A percentile compares a stretch with the other conserved stretches of the same genome.
phyloP scores from a whole-genome alignment of 2,329 filamentous ascomycete genomes.

The Claviceps monticola region DNA sequence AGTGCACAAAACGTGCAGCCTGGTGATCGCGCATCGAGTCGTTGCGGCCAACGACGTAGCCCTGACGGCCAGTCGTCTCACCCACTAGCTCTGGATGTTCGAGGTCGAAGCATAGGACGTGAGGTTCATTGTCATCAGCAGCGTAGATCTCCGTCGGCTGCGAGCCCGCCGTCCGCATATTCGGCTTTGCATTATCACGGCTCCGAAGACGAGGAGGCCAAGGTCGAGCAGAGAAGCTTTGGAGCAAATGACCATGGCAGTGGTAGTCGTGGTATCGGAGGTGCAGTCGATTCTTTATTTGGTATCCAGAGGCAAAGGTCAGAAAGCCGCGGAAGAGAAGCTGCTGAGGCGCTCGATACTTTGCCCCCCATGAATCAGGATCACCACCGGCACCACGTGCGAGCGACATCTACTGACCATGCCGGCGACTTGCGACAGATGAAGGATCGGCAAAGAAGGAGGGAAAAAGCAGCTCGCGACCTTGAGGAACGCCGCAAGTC shows the following conservation, averaged over 20 bases:
- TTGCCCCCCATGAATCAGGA: slow-evolving; percentile 15
- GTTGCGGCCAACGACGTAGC: slow-evolving; percentile 32
- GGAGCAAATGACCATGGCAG: slow-evolving; percentile 41
- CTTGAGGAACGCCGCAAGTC: slow-evolving; percentile 81
- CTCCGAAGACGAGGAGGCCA: slow-evolving; percentile 51
- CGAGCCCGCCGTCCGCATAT: slow-evolving; percentile 56
- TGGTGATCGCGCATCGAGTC: slow-evolving; percentile 35
- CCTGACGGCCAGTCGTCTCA: slow-evolving; percentile 26
- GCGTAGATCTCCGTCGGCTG: slow-evolving; percentile 59
- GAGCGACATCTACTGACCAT: slow-evolving; percentile 30
- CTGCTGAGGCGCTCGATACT: slow-evolving; percentile 17
- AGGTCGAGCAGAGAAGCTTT: slow-evolving; percentile 41
- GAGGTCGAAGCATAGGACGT: slow-evolving; percentile 50
- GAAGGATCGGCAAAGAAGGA: slow-evolving; percentile 50
- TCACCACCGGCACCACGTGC: slow-evolving; percentile 10
- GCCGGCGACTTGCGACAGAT: slow-evolving; percentile 40
- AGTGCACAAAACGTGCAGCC: slow-evolving; percentile 17
- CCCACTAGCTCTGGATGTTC: slow-evolving; percentile 31
- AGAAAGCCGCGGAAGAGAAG: slow-evolving; percentile 23
- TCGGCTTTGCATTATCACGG: slow-evolving; percentile 18
- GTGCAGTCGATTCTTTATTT: slow-evolving; percentile 18
- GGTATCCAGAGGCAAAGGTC: slow-evolving; percentile 22
- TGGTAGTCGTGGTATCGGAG: slow-evolving; percentile 23
- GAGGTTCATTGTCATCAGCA: slow-evolving; percentile 34
- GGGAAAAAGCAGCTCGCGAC: slow-evolving; percentile 67